A percentile compares a stretch with the other conserved stretches of the same genome.
Conservation (phyloP, 2,329 filamentous ascomycete species). For the Stemphylium beticola region DNA sequence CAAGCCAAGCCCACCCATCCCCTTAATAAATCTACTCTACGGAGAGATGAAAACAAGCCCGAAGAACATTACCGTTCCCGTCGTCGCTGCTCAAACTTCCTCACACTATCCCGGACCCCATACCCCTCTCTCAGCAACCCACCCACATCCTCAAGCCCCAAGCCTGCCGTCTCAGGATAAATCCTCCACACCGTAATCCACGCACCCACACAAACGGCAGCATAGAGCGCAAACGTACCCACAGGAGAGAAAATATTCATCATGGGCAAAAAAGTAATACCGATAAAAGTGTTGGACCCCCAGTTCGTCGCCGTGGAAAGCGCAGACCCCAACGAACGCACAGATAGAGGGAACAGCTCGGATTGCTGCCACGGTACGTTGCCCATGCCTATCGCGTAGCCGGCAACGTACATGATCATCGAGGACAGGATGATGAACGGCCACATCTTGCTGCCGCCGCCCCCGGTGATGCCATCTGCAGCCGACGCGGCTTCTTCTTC, state of each 20-base stretch:
- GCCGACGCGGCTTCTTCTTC: slow-evolving; percentile 9
- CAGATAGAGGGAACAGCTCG: slow-evolving; percentile 81
- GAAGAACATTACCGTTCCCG: not conserved
- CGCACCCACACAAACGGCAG: slow-evolving; percentile 69
- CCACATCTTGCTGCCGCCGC: slow-evolving; percentile 21
- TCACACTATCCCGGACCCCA: slow-evolving; percentile 60
- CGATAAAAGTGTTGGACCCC: slow-evolving; percentile 84
- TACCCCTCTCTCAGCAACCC: slow-evolving; percentile 73
- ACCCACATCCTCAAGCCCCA: slow-evolving; percentile 81
- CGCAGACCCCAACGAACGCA: slow-evolving; percentile 74
- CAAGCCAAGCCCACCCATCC: too few relatives aligned
- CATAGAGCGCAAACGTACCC: slow-evolving; percentile 84
- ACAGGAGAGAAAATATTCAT: slow-evolving; percentile 76
- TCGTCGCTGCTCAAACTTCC: slow-evolving; percentile 20
- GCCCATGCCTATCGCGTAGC: slow-evolving; percentile 85
- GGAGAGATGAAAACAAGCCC: too few relatives aligned
- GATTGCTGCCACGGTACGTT: slow-evolving; percentile 97
- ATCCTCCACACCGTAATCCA: slow-evolving; percentile 73
- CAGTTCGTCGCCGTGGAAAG: slow-evolving; percentile 84
- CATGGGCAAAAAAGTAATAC: slow-evolving; percentile 85
- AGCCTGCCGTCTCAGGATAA: slow-evolving; percentile 85
- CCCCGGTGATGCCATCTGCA: slow-evolving; percentile 9
- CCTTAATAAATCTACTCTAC: too few relatives aligned
- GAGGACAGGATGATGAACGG: slow-evolving; percentile 68
- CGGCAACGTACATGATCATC: slow-evolving; percentile 82